These are phyloP conservation scores for Nicotiana paniculata DNA, from an alignment of 257 asterid species.

Conservation along the genomic window DNA sequence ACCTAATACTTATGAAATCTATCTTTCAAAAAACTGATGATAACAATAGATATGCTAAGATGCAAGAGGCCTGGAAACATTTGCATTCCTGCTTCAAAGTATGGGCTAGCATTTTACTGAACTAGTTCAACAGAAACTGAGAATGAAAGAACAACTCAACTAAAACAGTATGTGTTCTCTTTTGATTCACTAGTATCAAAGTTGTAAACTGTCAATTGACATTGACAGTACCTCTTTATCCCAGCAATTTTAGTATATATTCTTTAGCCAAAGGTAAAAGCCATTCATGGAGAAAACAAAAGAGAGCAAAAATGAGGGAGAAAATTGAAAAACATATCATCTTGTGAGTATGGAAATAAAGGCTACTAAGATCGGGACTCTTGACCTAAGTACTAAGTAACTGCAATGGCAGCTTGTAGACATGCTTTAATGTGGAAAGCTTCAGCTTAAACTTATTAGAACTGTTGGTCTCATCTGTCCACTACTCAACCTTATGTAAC, in stretches of 20 bases:
- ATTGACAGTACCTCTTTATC: not conserved
- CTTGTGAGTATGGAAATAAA: not conserved
- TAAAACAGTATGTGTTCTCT: not conserved
- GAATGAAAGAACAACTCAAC: not conserved
- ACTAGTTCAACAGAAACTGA: not conserved
- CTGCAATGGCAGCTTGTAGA: not conserved
- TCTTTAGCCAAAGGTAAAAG: not conserved
- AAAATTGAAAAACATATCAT: not conserved
- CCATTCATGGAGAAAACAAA: not conserved
- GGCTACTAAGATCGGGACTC: not conserved
- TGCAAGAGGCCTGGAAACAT: not conserved
- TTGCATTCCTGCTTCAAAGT: not conserved
- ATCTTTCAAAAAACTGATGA: not conserved
- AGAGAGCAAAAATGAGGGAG: not conserved
- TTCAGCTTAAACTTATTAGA: not conserved
- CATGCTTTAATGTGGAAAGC: not conserved
- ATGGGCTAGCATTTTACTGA: not conserved
- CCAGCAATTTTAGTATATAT: not conserved
- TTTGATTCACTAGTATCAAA: not conserved
- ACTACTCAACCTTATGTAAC: not conserved
- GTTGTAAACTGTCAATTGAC: not conserved
- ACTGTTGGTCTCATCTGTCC: not conserved
- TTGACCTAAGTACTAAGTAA: not conserved
- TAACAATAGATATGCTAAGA: not conserved
- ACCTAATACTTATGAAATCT: not conserved